Conservation (phyloP, 345 rosid species). For the Xanthoceras sorbifolium region DNA sequence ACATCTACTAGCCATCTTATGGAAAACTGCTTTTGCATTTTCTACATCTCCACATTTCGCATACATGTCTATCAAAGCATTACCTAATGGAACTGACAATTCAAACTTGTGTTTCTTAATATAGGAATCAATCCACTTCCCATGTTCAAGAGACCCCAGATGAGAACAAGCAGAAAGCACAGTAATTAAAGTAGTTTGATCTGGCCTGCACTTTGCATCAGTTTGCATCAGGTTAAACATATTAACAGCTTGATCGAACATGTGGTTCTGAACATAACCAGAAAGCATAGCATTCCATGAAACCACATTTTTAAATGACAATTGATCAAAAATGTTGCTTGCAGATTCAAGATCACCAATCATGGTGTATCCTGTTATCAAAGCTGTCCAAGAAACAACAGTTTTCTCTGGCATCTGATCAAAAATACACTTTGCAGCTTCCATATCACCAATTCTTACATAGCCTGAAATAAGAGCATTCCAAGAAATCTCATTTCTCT, state of each 20-base stretch:
- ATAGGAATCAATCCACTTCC: constrained; percentile 36
- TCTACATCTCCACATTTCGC: constrained; percentile 37
- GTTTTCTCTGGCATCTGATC: constrained; percentile 28
- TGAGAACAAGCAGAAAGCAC: constrained; percentile 38
- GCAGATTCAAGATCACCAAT: constrained; percentile 28
- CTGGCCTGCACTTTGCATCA: constrained; percentile 33
- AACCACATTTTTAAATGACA: constrained; percentile 30
- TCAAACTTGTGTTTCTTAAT: constrained; percentile 29
- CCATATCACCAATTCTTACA: constrained; percentile 20
- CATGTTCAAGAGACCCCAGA: constrained; percentile 37
- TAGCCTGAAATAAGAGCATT: constrained; percentile 29
- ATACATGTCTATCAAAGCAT: constrained; percentile 43
- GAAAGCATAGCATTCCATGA: constrained; percentile 39
- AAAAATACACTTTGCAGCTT: constrained; percentile 27
- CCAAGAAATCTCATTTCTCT: constrained; percentile 29
- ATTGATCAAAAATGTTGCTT: constrained; percentile 20
- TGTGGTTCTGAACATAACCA: constrained; percentile 32
- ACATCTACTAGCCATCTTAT: constrained; percentile 28
- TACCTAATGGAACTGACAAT: constrained; percentile 31
- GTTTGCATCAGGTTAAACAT: constrained; percentile 32
- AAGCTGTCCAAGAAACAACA: constrained; percentile 30
- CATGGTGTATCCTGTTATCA: constrained; percentile 29
- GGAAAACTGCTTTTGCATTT: constrained; percentile 27
- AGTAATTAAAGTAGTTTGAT: constrained; percentile 32
- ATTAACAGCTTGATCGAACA: constrained; percentile 36